These are phyloP conservation scores for Podaxis sp. DNA, from an alignment of 768 basidiomycete species.

Conservation along the genomic window DNA sequence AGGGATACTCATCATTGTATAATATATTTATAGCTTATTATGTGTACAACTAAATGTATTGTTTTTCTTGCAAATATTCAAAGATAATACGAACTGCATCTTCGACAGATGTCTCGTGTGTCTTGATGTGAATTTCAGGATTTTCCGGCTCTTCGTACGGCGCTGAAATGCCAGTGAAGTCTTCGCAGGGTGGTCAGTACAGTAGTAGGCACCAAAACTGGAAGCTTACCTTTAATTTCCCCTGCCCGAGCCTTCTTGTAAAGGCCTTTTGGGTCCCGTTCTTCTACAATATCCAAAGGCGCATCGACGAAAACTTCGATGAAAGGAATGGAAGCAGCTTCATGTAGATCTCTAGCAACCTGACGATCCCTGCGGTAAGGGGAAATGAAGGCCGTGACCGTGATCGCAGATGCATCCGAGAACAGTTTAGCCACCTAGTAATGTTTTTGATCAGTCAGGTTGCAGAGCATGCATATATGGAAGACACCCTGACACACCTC, in stretches of 20 bases:
- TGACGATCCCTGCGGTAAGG: conserved; percentile 91
- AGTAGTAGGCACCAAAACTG: background rate
- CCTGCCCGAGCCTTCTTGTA: conserved; percentile 97
- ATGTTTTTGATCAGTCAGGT: background rate
- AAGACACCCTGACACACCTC: conserved; percentile 54
- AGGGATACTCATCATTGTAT: background rate
- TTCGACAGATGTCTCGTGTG: conserved; percentile 73
- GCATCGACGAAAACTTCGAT: conserved; percentile 96
- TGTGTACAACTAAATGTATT: conserved; percentile 42
- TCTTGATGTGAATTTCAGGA: conserved; percentile 92
- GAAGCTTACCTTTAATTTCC: conserved; percentile 81
- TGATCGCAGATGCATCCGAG: conserved; percentile 80
- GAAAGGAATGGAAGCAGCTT: conserved; percentile 71
- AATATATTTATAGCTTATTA: background rate
- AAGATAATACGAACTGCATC: conserved; percentile 78
- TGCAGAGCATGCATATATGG: too few relatives aligned
- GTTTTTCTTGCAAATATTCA: conserved; percentile 71
- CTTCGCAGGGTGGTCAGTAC: conserved; percentile 38
- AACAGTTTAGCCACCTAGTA: conserved; percentile 96
- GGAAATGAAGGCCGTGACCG: conserved; percentile 97
- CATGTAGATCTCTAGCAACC: conserved; percentile 80
- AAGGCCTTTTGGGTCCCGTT: conserved; percentile 94
- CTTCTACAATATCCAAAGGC: conserved; percentile 82
- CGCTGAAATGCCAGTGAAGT: conserved; percentile 97
- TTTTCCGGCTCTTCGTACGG: conserved; percentile 88